A percentile compares a stretch with the other conserved stretches of the same genome.
Evolutionary conservation across 169 alveolate genomes (phyloP).

Genomic region (Perkinsus olseni): DNA sequence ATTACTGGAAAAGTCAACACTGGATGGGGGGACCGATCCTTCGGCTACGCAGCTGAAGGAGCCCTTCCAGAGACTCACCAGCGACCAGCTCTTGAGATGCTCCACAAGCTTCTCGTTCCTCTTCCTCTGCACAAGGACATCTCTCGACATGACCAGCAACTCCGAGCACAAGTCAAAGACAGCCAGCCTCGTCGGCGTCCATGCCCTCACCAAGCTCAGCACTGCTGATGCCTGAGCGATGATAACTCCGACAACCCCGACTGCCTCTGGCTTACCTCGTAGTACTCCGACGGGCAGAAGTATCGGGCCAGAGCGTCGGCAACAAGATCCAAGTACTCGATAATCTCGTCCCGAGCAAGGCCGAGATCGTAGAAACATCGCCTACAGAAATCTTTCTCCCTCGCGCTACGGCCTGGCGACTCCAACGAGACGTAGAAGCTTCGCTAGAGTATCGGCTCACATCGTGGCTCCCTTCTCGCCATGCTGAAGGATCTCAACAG

Average conservation of each 20-base stretch:
- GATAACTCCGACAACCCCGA: neutral
- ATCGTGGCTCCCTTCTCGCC: neutral
- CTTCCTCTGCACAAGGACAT: neutral
- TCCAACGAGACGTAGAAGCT: neutral
- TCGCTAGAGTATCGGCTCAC: neutral
- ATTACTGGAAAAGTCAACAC: too few species aligned
- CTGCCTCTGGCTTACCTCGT: neutral
- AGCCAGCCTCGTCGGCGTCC: neutral
- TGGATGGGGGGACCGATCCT: too few species aligned
- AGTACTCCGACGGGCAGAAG: neutral
- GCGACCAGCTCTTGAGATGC: neutral
- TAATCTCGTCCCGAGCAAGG: neutral
- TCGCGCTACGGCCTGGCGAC: neutral
- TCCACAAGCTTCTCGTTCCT: neutral
- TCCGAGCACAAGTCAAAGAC: neutral
- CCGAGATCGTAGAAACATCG: neutral
- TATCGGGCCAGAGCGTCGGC: neutral
- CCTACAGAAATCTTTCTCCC: neutral
- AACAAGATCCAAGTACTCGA: neutral
- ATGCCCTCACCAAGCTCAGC: neutral
- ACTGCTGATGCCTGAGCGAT: neutral
- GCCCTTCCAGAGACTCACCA: too few species aligned
- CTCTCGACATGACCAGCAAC: neutral
- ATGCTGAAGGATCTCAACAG: neutral
- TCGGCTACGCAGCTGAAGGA: too few species aligned